phyloP scores from a whole-genome alignment of 371 early-diverging fungal genomes.

The Apophysomyces trapeziformis region DNA sequence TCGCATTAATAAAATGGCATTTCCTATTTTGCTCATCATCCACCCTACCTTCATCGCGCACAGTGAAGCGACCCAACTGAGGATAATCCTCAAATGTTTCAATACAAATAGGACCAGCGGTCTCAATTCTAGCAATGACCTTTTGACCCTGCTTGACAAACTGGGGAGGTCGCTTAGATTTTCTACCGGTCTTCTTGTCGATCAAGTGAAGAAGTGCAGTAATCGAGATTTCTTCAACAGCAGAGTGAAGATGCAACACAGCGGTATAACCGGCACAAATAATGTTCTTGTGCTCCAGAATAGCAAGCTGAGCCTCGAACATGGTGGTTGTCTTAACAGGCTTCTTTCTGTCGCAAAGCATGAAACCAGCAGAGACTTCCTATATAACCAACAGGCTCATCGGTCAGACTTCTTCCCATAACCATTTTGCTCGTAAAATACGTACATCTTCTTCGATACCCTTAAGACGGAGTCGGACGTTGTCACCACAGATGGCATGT shows the following conservation, averaged over 20 bases:
- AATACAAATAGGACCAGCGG: slow-evolving; percentile 76
- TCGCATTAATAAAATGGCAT: too few relatives aligned
- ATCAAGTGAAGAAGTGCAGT: slow-evolving; percentile 84
- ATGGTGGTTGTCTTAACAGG: slow-evolving; percentile 78
- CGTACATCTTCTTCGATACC: slow-evolving; percentile 91
- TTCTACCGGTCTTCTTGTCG: slow-evolving; percentile 87
- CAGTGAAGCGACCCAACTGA: slow-evolving; percentile 95
- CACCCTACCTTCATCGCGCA: slow-evolving; percentile 88
- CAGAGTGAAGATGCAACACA: slow-evolving; percentile 91
- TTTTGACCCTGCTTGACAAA: slow-evolving; percentile 92
- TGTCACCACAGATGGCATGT: slow-evolving; percentile 90
- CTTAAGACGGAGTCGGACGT: slow-evolving; percentile 87
- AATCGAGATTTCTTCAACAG: slow-evolving; percentile 86
- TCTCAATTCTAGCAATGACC: slow-evolving; percentile 85
- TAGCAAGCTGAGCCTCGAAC: slow-evolving; percentile 89
- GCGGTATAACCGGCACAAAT: slow-evolving; percentile 93
- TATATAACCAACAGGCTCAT: slow-evolving; percentile 15
- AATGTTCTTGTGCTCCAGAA: slow-evolving; percentile 93
- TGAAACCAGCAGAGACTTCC: slow-evolving; percentile 86
- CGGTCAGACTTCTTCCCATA: not conserved
- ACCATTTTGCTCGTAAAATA: not conserved
- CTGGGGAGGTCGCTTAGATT: slow-evolving; percentile 85
- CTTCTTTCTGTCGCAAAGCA: slow-evolving; percentile 77
- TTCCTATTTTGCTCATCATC: too few relatives aligned
- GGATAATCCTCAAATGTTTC: slow-evolving; percentile 90